phyloP scores from a whole-genome alignment of 257 asterid species.

The Scutellaria baicalensis region DNA sequence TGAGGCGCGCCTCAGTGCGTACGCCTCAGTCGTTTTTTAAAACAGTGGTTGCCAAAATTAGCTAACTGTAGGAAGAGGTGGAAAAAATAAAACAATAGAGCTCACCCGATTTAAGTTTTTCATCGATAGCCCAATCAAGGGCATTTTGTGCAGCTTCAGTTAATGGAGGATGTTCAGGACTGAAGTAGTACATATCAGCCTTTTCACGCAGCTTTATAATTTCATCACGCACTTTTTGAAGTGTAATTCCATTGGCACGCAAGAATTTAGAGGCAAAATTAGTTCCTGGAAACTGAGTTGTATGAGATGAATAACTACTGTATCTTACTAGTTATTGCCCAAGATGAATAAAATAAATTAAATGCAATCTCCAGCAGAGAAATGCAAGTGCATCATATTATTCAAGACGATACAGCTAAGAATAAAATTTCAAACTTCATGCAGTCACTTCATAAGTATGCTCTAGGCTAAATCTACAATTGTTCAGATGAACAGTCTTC shows the following conservation, averaged over 20 bases:
- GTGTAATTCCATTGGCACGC: conserved; percentile 56
- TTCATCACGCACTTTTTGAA: conserved; percentile 61
- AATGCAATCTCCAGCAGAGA: not conserved
- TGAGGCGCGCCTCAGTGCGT: no score
- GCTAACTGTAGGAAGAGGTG: not conserved
- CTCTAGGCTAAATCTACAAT: not conserved
- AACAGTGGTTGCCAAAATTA: not conserved
- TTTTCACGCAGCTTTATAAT: conserved; percentile 36
- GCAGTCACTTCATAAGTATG: not conserved
- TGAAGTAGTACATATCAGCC: conserved; percentile 32
- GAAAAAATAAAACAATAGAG: not conserved
- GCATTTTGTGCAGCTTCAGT: conserved; percentile 62
- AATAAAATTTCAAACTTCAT: not conserved
- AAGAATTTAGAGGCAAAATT: conserved; percentile 56
- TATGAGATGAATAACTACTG: not conserved
- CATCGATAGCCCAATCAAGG: conserved; percentile 64
- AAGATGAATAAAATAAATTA: not conserved
- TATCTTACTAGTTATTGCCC: not conserved
- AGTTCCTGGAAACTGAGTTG: conserved; percentile 38
- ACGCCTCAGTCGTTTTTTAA: no score
- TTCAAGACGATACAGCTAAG: not conserved
- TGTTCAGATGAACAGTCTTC: not conserved
- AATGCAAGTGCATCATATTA: not conserved
- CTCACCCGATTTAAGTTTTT: conserved; percentile 52
- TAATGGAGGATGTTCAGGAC: conserved; percentile 61